Percentiles rank a stretch among this genome's conserved stretches.
These are phyloP conservation scores for Microsporum ferrugineum DNA, from an alignment of 2,329 filamentous ascomycete genomes.

Conservation along the genomic window DNA sequence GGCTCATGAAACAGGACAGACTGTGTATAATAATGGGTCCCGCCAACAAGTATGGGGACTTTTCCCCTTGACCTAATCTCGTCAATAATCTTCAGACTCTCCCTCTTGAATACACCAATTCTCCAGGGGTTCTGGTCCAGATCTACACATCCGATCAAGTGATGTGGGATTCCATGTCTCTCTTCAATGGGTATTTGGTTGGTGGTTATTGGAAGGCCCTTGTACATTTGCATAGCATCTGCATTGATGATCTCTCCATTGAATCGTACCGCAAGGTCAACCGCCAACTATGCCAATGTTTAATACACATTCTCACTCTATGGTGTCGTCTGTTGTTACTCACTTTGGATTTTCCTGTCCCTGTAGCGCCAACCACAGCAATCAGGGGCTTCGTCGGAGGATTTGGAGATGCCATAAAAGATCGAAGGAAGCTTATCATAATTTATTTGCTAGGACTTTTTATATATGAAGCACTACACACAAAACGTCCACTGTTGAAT, in stretches of 20 bases:
- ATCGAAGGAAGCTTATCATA: neutral
- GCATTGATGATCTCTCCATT: constrained; percentile 94
- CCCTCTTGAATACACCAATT: constrained; percentile 62
- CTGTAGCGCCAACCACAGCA: constrained; percentile 77
- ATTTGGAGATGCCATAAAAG: constrained; percentile 13
- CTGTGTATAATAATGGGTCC: constrained; percentile 92
- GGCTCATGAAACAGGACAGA: constrained; percentile 70
- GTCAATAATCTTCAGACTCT: constrained; percentile 56
- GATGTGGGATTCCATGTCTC: constrained; percentile 69
- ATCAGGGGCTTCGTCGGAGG: constrained; percentile 50
- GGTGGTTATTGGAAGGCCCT: constrained; percentile 82
- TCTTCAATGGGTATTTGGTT: constrained; percentile 77
- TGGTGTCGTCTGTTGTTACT: constrained; percentile 14
- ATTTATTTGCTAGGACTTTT: neutral
- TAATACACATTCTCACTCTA: neutral
- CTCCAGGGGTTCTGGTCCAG: constrained; percentile 72
- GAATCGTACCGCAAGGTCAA: constrained; percentile 70
- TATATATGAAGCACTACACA: no score
- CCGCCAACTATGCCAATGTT: constrained; percentile 56
- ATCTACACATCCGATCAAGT: constrained; percentile 69
- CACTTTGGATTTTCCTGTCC: constrained; percentile 88
- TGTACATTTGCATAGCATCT: constrained; percentile 96
- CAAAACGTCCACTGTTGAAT: no score
- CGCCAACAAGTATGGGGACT: constrained; percentile 81
- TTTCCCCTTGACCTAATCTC: constrained; percentile 70